These are phyloP conservation scores for Phascolomyces articulosus DNA, from an alignment of 371 early-diverging fungal species.

Conservation along the genomic window DNA sequence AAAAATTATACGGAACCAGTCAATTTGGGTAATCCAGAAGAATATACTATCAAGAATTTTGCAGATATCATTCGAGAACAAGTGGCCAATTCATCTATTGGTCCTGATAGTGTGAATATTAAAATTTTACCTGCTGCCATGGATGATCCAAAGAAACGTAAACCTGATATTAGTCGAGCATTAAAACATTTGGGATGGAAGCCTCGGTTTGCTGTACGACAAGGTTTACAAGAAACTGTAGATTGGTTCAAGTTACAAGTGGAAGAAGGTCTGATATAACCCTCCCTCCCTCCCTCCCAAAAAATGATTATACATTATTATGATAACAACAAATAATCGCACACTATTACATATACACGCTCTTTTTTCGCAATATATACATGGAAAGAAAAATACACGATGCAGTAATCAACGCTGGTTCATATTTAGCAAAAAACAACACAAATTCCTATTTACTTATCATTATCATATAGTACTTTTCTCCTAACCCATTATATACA, in stretches of 20 bases:
- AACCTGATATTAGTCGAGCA: slow-evolving; percentile 82
- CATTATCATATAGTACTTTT: neutral
- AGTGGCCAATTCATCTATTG: slow-evolving; percentile 51
- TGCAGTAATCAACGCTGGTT: no score
- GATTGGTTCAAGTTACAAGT: slow-evolving; percentile 71
- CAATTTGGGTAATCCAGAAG: slow-evolving; percentile 89
- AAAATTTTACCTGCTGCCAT: slow-evolving; percentile 68
- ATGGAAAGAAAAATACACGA: no score
- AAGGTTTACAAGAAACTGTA: slow-evolving; percentile 87
- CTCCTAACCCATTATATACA: neutral
- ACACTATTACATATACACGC: neutral
- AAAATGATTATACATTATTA: neutral
- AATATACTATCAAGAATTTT: slow-evolving; percentile 83
- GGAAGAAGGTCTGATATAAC: slow-evolving; percentile 35
- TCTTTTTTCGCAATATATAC: no score
- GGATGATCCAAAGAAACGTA: slow-evolving; percentile 84
- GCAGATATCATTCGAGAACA: slow-evolving; percentile 76
- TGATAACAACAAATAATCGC: neutral
- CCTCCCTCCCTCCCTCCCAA: no score
- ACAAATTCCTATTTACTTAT: no score
- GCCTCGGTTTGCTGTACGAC: slow-evolving; percentile 75
- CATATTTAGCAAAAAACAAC: no score
- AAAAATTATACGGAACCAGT: slow-evolving; percentile 74
- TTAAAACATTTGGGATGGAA: slow-evolving; percentile 72
- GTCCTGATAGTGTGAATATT: slow-evolving; percentile 56